Percentiles rank a stretch among this genome's conserved stretches.
phyloP scores from a whole-genome alignment of 164 flowering plant genomes.

The Magnolia kwangsiensis region DNA sequence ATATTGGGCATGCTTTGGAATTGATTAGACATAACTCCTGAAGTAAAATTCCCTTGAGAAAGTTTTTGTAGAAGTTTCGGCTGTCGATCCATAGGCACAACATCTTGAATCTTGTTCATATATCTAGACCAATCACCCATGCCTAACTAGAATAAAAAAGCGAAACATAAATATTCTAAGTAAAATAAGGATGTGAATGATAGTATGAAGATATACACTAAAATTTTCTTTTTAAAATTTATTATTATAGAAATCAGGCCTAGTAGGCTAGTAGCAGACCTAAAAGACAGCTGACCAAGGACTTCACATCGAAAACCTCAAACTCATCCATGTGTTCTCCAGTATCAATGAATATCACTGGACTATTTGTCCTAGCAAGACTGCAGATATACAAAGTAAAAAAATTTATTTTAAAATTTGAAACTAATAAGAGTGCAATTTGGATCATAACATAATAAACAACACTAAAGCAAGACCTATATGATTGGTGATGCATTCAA shows the following conservation, averaged over 20 bases:
- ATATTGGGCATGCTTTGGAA: conserved; percentile 90
- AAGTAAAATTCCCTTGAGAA: conserved; percentile 87
- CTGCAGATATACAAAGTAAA: conserved; percentile 33
- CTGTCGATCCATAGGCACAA: conserved; percentile 98
- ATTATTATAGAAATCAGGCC: not conserved
- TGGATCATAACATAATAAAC: not conserved
- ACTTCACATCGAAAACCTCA: conserved; percentile 97
- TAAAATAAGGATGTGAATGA: not conserved
- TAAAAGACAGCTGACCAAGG: conserved; percentile 93
- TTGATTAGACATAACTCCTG: conserved; percentile 94
- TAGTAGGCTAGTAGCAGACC: conserved; percentile 32
- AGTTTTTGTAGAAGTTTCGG: conserved; percentile 96
- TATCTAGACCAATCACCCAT: conserved; percentile 99
- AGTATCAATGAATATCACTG: conserved; percentile 92
- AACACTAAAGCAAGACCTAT: not conserved
- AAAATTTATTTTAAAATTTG: not conserved
- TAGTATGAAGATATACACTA: not conserved
- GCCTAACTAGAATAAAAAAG: conserved; percentile 36
- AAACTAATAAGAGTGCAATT: not conserved
- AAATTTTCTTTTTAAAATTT: no score
- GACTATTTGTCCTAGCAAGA: conserved; percentile 97
- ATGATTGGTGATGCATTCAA: not conserved
- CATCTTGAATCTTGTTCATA: conserved; percentile 98
- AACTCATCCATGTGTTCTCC: conserved; percentile 99
- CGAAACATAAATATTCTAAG: not conserved